A percentile compares a stretch with the other conserved stretches of the same genome.
phyloP scores from a whole-genome alignment of 257 asterid species.

The Salvia splendens region DNA sequence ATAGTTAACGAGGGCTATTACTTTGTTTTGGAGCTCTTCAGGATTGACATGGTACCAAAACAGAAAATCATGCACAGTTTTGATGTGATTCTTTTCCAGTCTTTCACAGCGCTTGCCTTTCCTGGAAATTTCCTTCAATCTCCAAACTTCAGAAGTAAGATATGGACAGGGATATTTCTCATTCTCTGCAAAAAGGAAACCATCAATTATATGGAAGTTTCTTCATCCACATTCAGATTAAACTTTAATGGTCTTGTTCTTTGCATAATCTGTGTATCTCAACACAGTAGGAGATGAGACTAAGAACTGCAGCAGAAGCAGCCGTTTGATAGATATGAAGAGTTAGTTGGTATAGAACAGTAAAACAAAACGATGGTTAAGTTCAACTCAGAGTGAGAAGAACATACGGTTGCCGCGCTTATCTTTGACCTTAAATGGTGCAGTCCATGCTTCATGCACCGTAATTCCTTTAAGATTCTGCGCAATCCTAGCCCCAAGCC shows the following conservation, averaged over 20 bases:
- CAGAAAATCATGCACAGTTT: slow-evolving; percentile 43
- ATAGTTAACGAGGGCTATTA: slow-evolving; percentile 18
- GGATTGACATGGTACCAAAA: slow-evolving; percentile 37
- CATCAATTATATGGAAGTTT: slow-evolving; percentile 15
- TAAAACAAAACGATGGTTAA: not conserved
- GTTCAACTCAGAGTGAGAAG: not conserved
- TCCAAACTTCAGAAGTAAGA: slow-evolving; percentile 39
- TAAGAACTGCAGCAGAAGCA: not conserved
- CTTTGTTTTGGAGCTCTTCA: slow-evolving; percentile 33
- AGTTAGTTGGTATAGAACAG: not conserved
- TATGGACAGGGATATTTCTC: slow-evolving; percentile 30
- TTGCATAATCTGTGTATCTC: not conserved
- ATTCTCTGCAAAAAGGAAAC: slow-evolving; percentile 33
- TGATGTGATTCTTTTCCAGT: slow-evolving; percentile 17
- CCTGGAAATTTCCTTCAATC: slow-evolving; percentile 32
- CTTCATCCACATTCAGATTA: not conserved
- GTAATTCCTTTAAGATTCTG: slow-evolving; percentile 29
- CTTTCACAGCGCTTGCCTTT: slow-evolving; percentile 25
- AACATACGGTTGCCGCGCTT: slow-evolving; percentile 43
- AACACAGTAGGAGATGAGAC: not conserved
- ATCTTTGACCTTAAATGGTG: slow-evolving; percentile 48
- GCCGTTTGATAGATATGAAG: not conserved
- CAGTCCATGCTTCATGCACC: slow-evolving; percentile 46
- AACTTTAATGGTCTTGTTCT: not conserved
- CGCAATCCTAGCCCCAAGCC: slow-evolving; percentile 48